phyloP scores from a whole-genome alignment of 1,284 basidiomycete species.

The Sporisorium scitamineum region DNA sequence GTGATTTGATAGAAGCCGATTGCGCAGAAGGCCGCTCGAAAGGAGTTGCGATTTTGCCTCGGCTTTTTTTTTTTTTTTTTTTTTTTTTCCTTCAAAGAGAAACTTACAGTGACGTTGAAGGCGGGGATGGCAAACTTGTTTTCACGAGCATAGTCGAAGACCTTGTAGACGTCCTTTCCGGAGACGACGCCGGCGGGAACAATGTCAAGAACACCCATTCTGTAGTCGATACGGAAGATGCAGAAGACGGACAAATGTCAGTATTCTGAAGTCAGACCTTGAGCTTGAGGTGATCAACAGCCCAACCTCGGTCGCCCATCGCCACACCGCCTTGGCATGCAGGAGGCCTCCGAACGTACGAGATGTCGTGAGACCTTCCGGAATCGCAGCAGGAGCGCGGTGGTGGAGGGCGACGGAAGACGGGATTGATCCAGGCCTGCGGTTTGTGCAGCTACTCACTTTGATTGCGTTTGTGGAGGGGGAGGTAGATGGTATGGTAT shows the following conservation, averaged over 20 bases:
- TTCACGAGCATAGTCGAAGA: constrained; percentile 67
- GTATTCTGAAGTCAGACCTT: neutral
- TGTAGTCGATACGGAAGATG: constrained; percentile 7
- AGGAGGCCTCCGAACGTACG: neutral
- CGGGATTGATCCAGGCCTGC: neutral
- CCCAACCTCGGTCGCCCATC: neutral
- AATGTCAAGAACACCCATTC: constrained; percentile 65
- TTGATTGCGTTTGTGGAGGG: constrained; percentile 14
- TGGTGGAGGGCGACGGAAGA: neutral
- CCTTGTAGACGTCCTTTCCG: constrained; percentile 69
- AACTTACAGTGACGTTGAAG: constrained; percentile 67
- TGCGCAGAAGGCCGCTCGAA: neutral
- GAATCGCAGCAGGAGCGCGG: neutral
- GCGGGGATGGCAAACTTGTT: constrained; percentile 68
- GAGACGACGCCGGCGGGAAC: constrained; percentile 67
- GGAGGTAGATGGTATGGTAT: constrained; percentile 8
- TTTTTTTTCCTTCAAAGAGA: neutral
- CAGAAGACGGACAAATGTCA: neutral
- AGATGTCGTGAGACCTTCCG: constrained; percentile 22
- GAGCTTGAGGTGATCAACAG: too few species aligned
- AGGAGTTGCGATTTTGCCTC: neutral
- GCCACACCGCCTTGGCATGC: neutral
- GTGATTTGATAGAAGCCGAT: too few species aligned
- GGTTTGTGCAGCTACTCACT: constrained; percentile 24
- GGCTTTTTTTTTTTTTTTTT: neutral